Evolutionary conservation across 2,329 filamentous ascomycete genomes (phyloP).

Genomic region (Monilinia vaccinii-corymbosi): DNA sequence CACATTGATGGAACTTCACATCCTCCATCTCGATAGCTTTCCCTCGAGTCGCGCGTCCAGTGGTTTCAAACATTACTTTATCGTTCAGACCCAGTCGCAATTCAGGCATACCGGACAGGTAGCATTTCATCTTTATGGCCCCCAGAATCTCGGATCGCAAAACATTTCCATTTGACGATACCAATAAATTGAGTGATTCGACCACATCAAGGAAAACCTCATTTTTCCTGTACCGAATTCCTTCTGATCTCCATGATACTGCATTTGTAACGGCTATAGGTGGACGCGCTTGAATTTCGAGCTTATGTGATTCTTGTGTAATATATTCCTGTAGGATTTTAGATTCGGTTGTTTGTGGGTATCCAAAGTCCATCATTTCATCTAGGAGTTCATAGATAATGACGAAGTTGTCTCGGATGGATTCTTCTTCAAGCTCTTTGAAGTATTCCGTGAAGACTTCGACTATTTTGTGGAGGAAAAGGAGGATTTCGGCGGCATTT

Average conservation of each 20-base stretch:
- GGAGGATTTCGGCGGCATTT: slow-evolving; percentile 94
- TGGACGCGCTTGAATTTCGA: slow-evolving; percentile 90
- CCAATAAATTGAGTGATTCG: slow-evolving; percentile 90
- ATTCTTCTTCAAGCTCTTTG: slow-evolving; percentile 97
- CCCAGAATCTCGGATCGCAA: slow-evolving; percentile 92
- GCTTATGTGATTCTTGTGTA: slow-evolving; percentile 97
- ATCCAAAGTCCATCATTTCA: slow-evolving; percentile 99
- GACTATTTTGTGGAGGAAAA: slow-evolving; percentile 96
- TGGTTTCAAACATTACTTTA: slow-evolving; percentile 99
- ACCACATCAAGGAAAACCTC: slow-evolving; percentile 98
- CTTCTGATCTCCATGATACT: slow-evolving; percentile 95
- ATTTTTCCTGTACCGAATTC: slow-evolving; percentile 97
- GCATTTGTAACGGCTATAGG: slow-evolving; percentile 98
- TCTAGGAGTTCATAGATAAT: slow-evolving; percentile 97
- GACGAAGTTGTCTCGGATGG: slow-evolving; percentile 98
- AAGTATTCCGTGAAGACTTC: slow-evolving; percentile 99
- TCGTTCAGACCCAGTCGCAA: slow-evolving; percentile 90
- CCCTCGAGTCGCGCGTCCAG: slow-evolving; percentile 82
- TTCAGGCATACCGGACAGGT: slow-evolving; percentile 96
- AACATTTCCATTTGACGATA: slow-evolving; percentile 90
- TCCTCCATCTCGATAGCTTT: slow-evolving; percentile 99
- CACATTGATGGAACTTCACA: slow-evolving; percentile 98
- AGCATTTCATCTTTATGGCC: slow-evolving; percentile 99
- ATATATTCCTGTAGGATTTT: slow-evolving; percentile 99
- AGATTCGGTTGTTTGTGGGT: slow-evolving; percentile 94